Percentiles rank a stretch among this genome's conserved stretches.
Conservation (phyloP, 2,329 filamentous ascomycete genomes). For the Beauveria varroae region DNA sequence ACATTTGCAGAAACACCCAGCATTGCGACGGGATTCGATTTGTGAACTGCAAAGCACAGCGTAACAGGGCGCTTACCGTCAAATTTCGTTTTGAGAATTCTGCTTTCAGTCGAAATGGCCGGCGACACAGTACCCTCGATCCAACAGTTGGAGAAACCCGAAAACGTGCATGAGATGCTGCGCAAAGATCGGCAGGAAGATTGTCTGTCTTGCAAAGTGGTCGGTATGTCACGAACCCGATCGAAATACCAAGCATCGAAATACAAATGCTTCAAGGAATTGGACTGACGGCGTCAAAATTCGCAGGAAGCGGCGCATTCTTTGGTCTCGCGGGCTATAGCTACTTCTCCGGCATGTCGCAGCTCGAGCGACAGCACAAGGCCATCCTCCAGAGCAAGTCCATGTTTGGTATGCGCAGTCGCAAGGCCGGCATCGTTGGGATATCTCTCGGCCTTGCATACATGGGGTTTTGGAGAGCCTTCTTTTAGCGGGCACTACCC, state of each 20-base stretch:
- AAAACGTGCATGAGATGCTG: conserved; percentile 52
- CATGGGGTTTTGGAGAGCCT: conserved; percentile 62
- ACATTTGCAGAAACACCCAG: neutral
- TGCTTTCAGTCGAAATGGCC: neutral
- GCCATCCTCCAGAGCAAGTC: conserved; percentile 61
- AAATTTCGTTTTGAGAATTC: neutral
- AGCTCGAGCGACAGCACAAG: conserved; percentile 60
- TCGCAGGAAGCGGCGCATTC: conserved; percentile 64
- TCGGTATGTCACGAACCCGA: conserved; percentile 44
- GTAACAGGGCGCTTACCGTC: neutral
- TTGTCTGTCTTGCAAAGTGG: conserved; percentile 62
- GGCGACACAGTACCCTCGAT: conserved; percentile 41
- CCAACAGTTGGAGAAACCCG: conserved; percentile 49
- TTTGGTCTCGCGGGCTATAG: conserved; percentile 70
- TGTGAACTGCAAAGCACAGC: neutral
- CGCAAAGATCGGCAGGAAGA: conserved; percentile 53
- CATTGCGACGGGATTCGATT: neutral
- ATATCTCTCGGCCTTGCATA: conserved; percentile 62
- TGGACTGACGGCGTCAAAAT: neutral
- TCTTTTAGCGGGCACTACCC: conserved; percentile 35
- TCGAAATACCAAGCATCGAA: neutral
- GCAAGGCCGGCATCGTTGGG: conserved; percentile 57
- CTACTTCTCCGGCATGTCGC: conserved; percentile 65
- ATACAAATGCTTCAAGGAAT: neutral
- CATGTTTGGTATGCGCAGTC: conserved; percentile 64